phyloP scores from a whole-genome alignment of 2,329 filamentous ascomycete species.

The Lachnellula subtilissima region DNA sequence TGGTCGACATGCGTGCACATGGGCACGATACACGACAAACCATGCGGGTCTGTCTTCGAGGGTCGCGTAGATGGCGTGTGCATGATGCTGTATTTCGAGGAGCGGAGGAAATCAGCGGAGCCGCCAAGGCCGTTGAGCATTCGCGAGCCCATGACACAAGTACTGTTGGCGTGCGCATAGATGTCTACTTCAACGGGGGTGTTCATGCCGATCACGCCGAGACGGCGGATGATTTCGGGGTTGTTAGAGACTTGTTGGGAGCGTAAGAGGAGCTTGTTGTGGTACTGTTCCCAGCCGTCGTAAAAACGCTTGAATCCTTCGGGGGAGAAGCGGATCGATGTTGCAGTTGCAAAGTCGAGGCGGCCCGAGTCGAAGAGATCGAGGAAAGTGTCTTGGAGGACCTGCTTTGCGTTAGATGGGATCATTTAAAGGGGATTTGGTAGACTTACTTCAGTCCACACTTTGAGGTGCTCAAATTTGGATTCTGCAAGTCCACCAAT shows the following conservation, averaged over 20 bases:
- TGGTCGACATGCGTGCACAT: conserved; percentile 92
- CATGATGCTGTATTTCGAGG: conserved; percentile 84
- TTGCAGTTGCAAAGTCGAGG: conserved; percentile 85
- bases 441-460: conserved; percentile 68
- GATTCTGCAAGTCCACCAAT: conserved; percentile 76
- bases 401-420: conserved; percentile 31
- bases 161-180: conserved; percentile 88
- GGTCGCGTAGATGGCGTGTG: conserved; percentile 81
- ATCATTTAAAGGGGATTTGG: background rate
- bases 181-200: conserved; percentile 92
- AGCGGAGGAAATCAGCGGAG: conserved; percentile 75
- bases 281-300: conserved; percentile 74
- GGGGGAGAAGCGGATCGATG: conserved; percentile 84
- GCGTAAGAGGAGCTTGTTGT: conserved; percentile 77
- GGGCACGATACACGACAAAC: conserved; percentile 83
- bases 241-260: conserved; percentile 87
- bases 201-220: conserved; percentile 92
- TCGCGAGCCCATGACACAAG: conserved; percentile 80
- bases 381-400: conserved; percentile 87
- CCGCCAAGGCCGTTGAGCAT: conserved; percentile 86
- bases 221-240: conserved; percentile 81
- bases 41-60: conserved; percentile 75
- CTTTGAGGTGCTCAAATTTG: conserved; percentile 81
- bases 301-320: conserved; percentile 91
- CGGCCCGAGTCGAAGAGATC: conserved; percentile 87